Base-by-base conservation (phyloP, 1,284 basidiomycete species). In the Cystobasidium sp. region DNA sequence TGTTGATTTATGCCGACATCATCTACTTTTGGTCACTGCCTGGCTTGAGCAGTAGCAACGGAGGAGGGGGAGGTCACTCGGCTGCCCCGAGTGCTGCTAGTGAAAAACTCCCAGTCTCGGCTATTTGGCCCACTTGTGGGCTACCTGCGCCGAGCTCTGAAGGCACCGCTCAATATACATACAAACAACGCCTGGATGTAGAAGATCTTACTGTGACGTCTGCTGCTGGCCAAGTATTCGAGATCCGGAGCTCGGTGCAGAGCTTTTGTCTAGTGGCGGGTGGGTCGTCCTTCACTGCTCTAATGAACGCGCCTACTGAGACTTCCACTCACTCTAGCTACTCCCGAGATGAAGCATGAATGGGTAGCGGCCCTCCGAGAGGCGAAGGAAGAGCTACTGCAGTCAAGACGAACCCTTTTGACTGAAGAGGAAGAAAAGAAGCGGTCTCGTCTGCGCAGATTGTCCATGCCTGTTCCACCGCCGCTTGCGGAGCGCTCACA, bases 161-260 rank as follows among this genome's bases (percentile, higher is more conserved):
- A 14, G 43, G 43, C 20, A 44, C 6, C 44, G 89, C 87, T 70
- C 83, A 84, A 75, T 93, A 90, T 88, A 82, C 85, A 56, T 92
- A 87, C 80, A 90, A 88, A 78, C 90, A 90, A 0, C 84, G 85
- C 74, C 84, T 87, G 53, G 87, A 88, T 59, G 85, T 94, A 9
- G 87, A 93, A 53, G 90, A 93, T 80, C 78, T 91, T 52, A 91
- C 93, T 75, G 88, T 93, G 0, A 87, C 92, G 0, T 84, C 89
- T 1, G 85, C 85, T n/a, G 85, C 86, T 1, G 82, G 84, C 0
- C 65, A 74, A 24, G 74, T 75, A 56, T 87, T 93, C 76, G 91
- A 94, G 80, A 83, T 93, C 1, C 81, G 91, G 68, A 90, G 90
- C 79, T 90, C 91, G 0, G 87, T 88, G 73, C 88, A 88, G 62